These are phyloP conservation scores for Magnaporthales sp. DNA, from an alignment of 2,329 filamentous ascomycete genomes.

Conservation along the genomic window DNA sequence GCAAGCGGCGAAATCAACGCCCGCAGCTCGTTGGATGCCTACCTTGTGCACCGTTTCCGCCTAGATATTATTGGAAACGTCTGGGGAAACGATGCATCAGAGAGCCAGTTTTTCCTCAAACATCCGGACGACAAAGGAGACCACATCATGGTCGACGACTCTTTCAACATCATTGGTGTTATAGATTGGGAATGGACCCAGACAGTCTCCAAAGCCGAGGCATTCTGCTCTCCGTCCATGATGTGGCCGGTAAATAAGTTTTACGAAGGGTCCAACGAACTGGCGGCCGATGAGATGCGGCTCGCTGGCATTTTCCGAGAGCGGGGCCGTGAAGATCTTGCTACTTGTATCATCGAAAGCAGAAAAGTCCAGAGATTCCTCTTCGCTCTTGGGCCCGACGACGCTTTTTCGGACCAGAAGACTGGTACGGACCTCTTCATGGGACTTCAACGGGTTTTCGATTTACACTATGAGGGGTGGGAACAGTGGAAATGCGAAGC, in stretches of 20 bases:
- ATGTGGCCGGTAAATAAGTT: slow-evolving; percentile 24
- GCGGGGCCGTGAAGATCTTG: slow-evolving; percentile 14
- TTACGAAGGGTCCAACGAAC: slow-evolving; percentile 21
- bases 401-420: background rate
- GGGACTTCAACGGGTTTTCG: background rate
- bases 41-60: background rate
- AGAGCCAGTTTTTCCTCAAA: slow-evolving; percentile 32
- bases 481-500: background rate
- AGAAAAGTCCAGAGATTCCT: slow-evolving; percentile 15
- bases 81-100: slow-evolving; percentile 10
- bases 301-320: slow-evolving; percentile 15
- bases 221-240: slow-evolving; percentile 31
- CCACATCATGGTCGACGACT: slow-evolving; percentile 35
- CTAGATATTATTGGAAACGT: slow-evolving; percentile 3
- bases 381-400: slow-evolving; percentile 6
- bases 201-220: slow-evolving; percentile 22
- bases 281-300: slow-evolving; percentile 14
- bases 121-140: slow-evolving; percentile 40
- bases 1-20: background rate
- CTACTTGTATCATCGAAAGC: slow-evolving; percentile 10
- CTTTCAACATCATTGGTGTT: slow-evolving; percentile 37
- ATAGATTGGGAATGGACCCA: slow-evolving; percentile 35
- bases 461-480: background rate
- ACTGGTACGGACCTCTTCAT: background rate
- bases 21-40: slow-evolving; percentile 5